Evolutionary conservation across 495 filamentous ascomycete species (phyloP).

Genomic region (Pyrenopolyporus hunteri): DNA sequence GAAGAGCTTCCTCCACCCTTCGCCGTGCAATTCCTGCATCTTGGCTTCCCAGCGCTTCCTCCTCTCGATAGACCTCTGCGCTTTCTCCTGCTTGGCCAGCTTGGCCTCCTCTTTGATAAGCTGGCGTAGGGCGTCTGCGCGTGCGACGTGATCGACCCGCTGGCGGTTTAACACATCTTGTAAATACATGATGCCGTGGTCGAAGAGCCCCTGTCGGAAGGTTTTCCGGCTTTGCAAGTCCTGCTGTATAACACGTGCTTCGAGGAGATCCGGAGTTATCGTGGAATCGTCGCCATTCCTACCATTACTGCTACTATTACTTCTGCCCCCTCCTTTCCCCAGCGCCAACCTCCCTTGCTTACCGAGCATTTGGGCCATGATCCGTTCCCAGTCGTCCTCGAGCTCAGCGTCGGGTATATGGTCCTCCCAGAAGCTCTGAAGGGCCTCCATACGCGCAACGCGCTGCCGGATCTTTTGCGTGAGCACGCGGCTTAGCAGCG

Average conservation of each 20-base stretch:
- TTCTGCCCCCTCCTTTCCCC: background rate
- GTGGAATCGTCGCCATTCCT: background rate
- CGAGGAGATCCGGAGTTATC: constrained; percentile 14
- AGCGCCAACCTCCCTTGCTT: background rate
- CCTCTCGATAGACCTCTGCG: constrained; percentile 20
- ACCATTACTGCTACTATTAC: background rate
- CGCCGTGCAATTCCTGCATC: constrained; percentile 22
- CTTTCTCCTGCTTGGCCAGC: constrained; percentile 51
- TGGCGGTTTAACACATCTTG: constrained; percentile 23
- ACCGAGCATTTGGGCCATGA: constrained; percentile 39
- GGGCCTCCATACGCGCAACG: constrained; percentile 44
- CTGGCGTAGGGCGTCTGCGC: constrained; percentile 54
- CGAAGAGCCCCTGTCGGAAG: background rate
- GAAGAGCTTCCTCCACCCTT: constrained; percentile 26
- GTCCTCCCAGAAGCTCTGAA: constrained; percentile 12
- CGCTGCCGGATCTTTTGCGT: constrained; percentile 52
- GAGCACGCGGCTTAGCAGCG: constrained; percentile 61
- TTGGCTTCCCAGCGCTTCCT: constrained; percentile 24
- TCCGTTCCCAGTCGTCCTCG: constrained; percentile 66
- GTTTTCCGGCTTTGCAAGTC: background rate
- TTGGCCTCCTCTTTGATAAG: constrained; percentile 55
- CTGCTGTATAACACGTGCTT: constrained; percentile 5
- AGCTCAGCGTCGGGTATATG: constrained; percentile 52
- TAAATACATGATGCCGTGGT: constrained; percentile 21
- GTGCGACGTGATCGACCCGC: constrained; percentile 41